Evolutionary conservation across 768 basidiomycete species (phyloP).

Genomic region (Wakefieldia striispora): DNA sequence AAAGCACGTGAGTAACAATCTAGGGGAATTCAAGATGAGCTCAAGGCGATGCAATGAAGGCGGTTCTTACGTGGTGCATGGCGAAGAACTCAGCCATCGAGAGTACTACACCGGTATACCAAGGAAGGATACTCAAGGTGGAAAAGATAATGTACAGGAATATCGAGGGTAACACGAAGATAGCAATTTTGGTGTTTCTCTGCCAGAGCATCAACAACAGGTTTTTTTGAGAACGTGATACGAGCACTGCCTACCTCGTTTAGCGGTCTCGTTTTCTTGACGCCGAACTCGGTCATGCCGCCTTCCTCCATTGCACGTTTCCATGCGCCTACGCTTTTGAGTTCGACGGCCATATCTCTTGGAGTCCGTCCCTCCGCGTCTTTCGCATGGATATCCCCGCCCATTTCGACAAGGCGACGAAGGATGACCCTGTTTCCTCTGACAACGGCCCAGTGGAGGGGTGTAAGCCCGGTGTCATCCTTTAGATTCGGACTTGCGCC

Average conservation of each 20-base stretch:
- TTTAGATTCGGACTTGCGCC: constrained; percentile 75
- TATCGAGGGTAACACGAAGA: constrained; percentile 74
- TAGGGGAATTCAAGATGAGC: constrained; percentile 28
- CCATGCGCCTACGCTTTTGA: constrained; percentile 90
- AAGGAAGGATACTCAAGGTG: constrained; percentile 79
- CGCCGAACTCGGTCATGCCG: constrained; percentile 74
- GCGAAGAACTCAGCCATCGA: constrained; percentile 85
- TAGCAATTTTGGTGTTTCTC: constrained; percentile 79
- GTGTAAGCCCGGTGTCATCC: constrained; percentile 82
- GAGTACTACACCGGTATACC: constrained; percentile 85
- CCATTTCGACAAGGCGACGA: constrained; percentile 78
- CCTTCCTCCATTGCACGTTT: constrained; percentile 86
- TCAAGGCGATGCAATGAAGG: neutral
- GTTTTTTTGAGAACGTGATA: neutral
- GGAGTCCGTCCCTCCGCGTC: constrained; percentile 86
- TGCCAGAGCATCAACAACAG: constrained; percentile 26
- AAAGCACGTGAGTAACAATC: constrained; percentile 82
- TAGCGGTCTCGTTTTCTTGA: constrained; percentile 62
- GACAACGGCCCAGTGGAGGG: constrained; percentile 97
- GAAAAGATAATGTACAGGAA: constrained; percentile 83
- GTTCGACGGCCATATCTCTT: constrained; percentile 90
- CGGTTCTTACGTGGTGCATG: constrained; percentile 83
- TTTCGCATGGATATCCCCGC: constrained; percentile 76
- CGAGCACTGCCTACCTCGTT: constrained; percentile 56
- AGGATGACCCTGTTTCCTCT: constrained; percentile 90